A percentile compares a stretch with the other conserved stretches of the same genome.
phyloP scores from a whole-genome alignment of 2,329 filamentous ascomycete genomes.

The Hypomyces perniciosus region DNA sequence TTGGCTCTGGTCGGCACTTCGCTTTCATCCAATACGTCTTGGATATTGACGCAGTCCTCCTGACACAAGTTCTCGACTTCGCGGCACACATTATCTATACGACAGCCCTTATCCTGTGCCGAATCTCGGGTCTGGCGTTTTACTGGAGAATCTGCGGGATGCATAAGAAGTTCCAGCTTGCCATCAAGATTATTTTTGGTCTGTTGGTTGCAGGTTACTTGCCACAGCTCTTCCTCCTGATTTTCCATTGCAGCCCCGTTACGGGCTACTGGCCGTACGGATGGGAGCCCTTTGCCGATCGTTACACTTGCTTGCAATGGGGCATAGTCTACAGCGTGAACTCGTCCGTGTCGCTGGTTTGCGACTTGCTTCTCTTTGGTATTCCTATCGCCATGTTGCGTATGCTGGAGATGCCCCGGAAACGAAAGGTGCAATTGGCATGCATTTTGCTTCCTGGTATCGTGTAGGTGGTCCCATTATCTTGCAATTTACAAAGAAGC shows the following conservation, averaged over 20 bases:
- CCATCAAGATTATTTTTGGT: conserved; percentile 30
- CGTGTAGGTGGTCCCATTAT: conserved; percentile 28
- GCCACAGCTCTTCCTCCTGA: conserved; percentile 42
- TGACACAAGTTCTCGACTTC: conserved; percentile 44
- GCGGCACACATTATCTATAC: conserved; percentile 47
- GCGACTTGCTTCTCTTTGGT: conserved; percentile 44
- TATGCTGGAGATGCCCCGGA: conserved; percentile 36
- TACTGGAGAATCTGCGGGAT: conserved; percentile 41
- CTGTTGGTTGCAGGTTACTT: conserved; percentile 38
- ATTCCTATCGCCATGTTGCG: conserved; percentile 44
- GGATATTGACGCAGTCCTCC: conserved; percentile 31
- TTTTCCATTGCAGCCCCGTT: conserved; percentile 47
- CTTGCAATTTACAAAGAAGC: background rate
- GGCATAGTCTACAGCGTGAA: conserved; percentile 47
- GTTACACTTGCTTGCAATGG: conserved; percentile 43
- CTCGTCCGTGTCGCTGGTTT: conserved; percentile 42
- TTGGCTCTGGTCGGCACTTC: conserved; percentile 43
- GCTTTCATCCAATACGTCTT: conserved; percentile 43
- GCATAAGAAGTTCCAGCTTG: conserved; percentile 28
- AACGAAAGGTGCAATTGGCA: conserved; percentile 41
- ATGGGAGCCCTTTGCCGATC: conserved; percentile 35
- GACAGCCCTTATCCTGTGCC: conserved; percentile 42
- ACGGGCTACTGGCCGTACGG: conserved; percentile 47
- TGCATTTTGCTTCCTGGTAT: conserved; percentile 44
- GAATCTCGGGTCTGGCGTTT: conserved; percentile 46